Base-by-base conservation (phyloP, 495 filamentous ascomycete genomes). In the Thozetella sp. region DNA sequence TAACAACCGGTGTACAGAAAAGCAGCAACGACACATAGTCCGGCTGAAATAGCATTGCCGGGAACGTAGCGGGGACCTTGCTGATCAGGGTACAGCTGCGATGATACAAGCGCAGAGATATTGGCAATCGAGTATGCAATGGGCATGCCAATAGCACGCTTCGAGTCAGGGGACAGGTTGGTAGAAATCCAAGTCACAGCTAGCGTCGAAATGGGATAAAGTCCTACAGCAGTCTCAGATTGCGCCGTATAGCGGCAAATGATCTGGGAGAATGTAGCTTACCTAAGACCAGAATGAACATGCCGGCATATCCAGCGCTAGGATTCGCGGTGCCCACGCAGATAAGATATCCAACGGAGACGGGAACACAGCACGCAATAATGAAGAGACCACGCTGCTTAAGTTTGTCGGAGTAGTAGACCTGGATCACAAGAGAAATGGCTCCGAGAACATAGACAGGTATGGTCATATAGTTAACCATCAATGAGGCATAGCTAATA, bases 251-350 rank as follows among this genome's bases (percentile, higher is more conserved):
- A n/a, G n/a, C n/a, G n/a, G n/a, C 3, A 23, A 13, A 25, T 2
- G 22, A 20, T 12, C 22, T 53, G 26, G 20, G 22, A 37, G 48
- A n/a, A n/a, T n/a, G n/a, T n/a, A n/a, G n/a, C n/a, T n/a, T n/a
- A n/a, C 67, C 66, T n/a, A 50, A 1, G 22, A 53, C 63, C 15
- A 60, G 26, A 15, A 71, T 17, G 58, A 67, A 71, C 61, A 62
- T 64, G 12, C 48, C 63, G 13, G 52, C 10, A 46, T 69, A 69
- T 12, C 58, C 61, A 6, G 57, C 63, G 4, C 4, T 30, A 3
- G 10, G 20, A 27, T 55, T 64, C 2, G 27, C 1, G 10, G 59
- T 60, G 2, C 53, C 68, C 2, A 67, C 55, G 43, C 20, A 24
- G 54, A 67, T 61, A 13, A 60, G 26, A 46, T 58, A 64, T 11